Percentiles rank a stretch among this genome's conserved stretches.
Conservation (phyloP, 495 filamentous ascomycete species). For the Paragyromitra xinjiangensis region DNA sequence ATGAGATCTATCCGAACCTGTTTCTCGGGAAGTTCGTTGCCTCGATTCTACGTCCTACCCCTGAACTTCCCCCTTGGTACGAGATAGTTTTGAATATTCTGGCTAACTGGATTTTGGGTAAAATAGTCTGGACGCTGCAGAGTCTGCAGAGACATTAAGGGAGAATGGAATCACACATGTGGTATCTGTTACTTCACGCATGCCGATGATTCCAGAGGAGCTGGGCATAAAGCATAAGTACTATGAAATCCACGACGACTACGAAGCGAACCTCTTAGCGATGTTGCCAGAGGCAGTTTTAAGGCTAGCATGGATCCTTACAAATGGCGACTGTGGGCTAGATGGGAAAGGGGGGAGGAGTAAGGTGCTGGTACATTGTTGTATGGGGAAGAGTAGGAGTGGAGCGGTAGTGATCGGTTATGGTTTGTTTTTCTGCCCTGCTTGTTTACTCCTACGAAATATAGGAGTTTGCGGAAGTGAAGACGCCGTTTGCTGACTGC, state of each 20-base stretch:
- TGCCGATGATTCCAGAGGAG: conserved; percentile 23
- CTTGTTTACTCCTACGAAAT: background rate
- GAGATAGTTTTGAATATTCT: background rate
- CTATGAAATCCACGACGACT: conserved; percentile 37
- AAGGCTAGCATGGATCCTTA: conserved; percentile 34
- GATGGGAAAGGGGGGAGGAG: conserved; percentile 24
- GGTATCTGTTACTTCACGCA: conserved; percentile 34
- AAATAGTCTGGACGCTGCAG: conserved; percentile 36
- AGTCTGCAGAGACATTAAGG: conserved; percentile 25
- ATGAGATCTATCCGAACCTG: conserved; percentile 40
- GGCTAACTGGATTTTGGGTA: background rate
- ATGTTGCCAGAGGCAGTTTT: conserved; percentile 32
- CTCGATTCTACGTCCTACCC: background rate
- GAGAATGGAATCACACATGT: conserved; percentile 43
- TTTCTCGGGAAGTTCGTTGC: conserved; percentile 48
- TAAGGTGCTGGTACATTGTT: conserved; percentile 48
- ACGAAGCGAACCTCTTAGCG: conserved; percentile 20
- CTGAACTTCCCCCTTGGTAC: background rate
- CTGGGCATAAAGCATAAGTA: conserved; percentile 32
- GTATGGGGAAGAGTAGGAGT: conserved; percentile 44
- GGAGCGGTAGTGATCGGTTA: conserved; percentile 46
- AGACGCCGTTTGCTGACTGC: background rate
- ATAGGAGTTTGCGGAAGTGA: background rate
- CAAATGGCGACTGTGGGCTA: conserved; percentile 25
- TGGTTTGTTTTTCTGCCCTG: conserved; percentile 16